Evolutionary conservation across 179 eudicot species (phyloP), one percentile per base, ranked within the genome.

Genomic region (Beta lomatogona): DNA sequence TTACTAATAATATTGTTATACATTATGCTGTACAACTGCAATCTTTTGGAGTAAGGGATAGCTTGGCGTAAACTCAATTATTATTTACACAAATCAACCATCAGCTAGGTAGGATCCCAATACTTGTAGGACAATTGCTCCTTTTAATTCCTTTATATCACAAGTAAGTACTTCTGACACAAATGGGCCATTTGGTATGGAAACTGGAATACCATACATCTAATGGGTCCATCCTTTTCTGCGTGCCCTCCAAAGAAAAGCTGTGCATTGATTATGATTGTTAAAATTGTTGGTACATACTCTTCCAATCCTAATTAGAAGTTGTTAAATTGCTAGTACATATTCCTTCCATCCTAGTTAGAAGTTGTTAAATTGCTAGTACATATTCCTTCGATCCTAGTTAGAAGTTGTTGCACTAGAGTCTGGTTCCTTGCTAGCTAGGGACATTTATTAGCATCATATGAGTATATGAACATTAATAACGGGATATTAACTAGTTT

Each of bases 101-200:
- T 73, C 13, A 79, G 69, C 41, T 25, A 65, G 78, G 69, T 60
- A 78, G 84, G 81, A 81, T 85, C 87, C 85, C 80, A 78, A 82
- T 59, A 85, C 59, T 77, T 84, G 79, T 78, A 81, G 79, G 84
- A 78, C 82, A 85, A 81, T 44, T 77, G 81, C 79, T 77, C 80
- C 72, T 31, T 80, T 77, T 13, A 76, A 80, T 80, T 81, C 81
- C 77, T 77, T 84, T 81, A 63, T 84, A 63, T 84, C 82, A 80
- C 82, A 44, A 50, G 19, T 64, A 68, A 79, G 76, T 65, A 79
- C 84, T 84, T 63, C 86, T 84, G 84, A 81, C 86, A 84, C 66
- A 81, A 76, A 52, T 76, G 81, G 81, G 78, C 81, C 86, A 81
- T 77, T 77, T 81, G 76, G 79, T 77, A 81, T 77, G 68, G 82